Evolutionary conservation across 2,329 filamentous ascomycete genomes (phyloP).

Genomic region (Scedosporium dehoogii): DNA sequence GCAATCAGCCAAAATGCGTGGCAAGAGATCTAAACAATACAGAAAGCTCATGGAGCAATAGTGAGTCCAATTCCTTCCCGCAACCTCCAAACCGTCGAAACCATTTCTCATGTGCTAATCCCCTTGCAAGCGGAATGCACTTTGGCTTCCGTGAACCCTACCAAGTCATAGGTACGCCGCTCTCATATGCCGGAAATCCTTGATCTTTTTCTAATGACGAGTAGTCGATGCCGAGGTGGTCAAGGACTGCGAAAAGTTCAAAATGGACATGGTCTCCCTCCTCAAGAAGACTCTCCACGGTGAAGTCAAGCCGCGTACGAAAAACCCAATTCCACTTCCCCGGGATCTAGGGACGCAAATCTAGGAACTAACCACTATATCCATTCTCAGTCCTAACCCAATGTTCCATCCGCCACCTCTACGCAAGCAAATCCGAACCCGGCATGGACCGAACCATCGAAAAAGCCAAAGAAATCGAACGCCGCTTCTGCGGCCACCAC

Average conservation of each 20-base stretch:
- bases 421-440: constrained; percentile 48
- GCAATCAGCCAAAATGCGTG: constrained; percentile 28
- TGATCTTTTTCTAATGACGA: constrained; percentile 7
- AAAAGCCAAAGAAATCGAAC: constrained; percentile 64
- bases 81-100: not conserved
- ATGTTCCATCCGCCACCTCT: constrained; percentile 72
- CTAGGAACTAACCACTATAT: constrained; percentile 9
- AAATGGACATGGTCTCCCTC: constrained; percentile 75
- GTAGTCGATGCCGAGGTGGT: constrained; percentile 77
- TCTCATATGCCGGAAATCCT: not conserved
- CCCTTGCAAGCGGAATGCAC: constrained; percentile 1
- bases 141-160: constrained; percentile 93
- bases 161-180: constrained; percentile 61
- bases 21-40: constrained; percentile 44
- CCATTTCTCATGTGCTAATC: not conserved
- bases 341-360: not conserved
- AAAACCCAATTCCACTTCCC: not conserved
- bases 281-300: constrained; percentile 74
- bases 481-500: constrained; percentile 69
- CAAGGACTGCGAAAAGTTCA: constrained; percentile 69
- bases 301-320: constrained; percentile 63
- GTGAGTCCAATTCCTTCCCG: constrained; percentile 41
- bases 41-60: constrained; percentile 90
- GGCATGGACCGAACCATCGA: constrained; percentile 54
- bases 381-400: constrained; percentile 58